phyloP scores from a whole-genome alignment of 208 protist genomes.

The Trypanosoma congolense region DNA sequence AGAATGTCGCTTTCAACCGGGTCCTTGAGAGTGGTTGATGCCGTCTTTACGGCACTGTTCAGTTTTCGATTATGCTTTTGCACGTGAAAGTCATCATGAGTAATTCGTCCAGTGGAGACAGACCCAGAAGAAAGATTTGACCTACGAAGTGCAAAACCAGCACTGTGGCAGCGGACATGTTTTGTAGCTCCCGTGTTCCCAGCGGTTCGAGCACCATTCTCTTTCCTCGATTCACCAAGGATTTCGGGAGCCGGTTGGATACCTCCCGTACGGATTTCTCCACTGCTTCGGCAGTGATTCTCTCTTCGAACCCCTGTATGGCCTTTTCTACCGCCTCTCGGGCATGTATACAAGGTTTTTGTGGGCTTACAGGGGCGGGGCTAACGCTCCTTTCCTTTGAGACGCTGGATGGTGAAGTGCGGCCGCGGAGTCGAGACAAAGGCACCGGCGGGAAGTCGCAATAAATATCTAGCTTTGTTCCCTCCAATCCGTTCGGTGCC shows the following conservation, averaged over 20 bases:
- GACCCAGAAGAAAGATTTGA: background rate
- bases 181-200: background rate
- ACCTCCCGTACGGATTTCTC: too few relatives aligned
- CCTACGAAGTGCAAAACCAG: background rate
- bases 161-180: background rate
- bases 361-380: slow-evolving; percentile 1
- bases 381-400: background rate
- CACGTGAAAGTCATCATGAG: slow-evolving; percentile 1
- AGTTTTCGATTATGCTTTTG: background rate
- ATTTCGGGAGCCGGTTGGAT: too few relatives aligned
- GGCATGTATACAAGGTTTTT: background rate
- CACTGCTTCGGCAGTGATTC: too few relatives aligned
- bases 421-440: slow-evolving; percentile 4
- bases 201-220: too few relatives aligned
- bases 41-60: background rate
- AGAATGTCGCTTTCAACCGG: background rate
- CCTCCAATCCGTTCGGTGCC: slow-evolving; percentile 16
- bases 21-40: background rate
- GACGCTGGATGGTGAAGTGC: background rate
- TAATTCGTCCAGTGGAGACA: background rate
- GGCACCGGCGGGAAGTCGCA: slow-evolving; percentile 62
- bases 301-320: too few relatives aligned
- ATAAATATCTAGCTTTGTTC: slow-evolving; percentile 50
- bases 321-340: background rate
- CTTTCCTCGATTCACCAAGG: too few relatives aligned